Evolutionary conservation across 805 yeast genomes (phyloP).

Genomic region (Wickerhamiella hasegawae): DNA sequence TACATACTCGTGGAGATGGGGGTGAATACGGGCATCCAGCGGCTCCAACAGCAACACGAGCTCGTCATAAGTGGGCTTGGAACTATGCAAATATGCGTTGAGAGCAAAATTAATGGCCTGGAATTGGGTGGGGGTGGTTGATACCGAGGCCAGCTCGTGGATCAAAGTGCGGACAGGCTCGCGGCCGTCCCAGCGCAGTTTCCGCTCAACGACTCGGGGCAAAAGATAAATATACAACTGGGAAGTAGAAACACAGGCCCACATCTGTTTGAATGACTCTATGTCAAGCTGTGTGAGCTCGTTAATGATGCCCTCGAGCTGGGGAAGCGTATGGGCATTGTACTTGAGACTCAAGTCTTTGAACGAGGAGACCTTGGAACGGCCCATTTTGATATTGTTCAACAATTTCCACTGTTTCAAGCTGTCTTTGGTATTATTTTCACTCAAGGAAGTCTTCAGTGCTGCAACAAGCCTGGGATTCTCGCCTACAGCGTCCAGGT

Average conservation of each 20-base stretch:
- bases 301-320: not conserved
- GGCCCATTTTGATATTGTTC: not conserved
- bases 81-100: not conserved
- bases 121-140: not conserved
- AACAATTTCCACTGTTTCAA: not conserved
- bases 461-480: not conserved
- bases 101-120: slow-evolving; percentile 2
- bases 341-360: not conserved
- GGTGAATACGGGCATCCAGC: not conserved
- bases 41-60: not conserved
- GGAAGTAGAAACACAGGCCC: not conserved
- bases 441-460: not conserved
- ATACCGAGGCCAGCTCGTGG: not conserved
- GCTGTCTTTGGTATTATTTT: not conserved
- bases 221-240: not conserved
- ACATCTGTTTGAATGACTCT: not conserved
- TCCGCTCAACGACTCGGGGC: not conserved
- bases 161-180: not conserved
- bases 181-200: not conserved
- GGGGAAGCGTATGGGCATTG: not conserved
- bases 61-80: not conserved
- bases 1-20: not conserved
- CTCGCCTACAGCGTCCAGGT: not conserved
- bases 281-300: not conserved
- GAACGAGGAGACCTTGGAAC: not conserved